Base-by-base conservation (phyloP, 1,284 basidiomycete genomes). In the Rhodotorula mucilaginosa region DNA sequence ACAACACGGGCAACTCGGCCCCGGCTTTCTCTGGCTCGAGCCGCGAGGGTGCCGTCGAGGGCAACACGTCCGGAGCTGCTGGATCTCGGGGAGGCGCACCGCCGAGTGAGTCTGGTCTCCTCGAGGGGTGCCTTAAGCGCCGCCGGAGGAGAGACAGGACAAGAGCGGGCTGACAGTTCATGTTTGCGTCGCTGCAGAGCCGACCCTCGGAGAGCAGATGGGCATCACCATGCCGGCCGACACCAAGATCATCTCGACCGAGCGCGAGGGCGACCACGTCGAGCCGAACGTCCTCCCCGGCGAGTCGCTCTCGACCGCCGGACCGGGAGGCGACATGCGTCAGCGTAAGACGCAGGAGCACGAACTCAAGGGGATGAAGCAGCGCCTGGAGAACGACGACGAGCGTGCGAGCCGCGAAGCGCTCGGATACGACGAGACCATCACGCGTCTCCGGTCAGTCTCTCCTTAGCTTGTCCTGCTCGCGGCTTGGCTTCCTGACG, bases 371-470 rank as follows among this genome's bases (percentile, higher is more conserved):
- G 67, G 67, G 10, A 34, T 68, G 49, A 68, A 69, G 64, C 64
- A 65, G 48, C 58, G 70, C 21, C 67, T 72, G 51, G 70, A 72
- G 67, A 52, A 44, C 48, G 54, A 68, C 67, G 67, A 62, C 31
- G 70, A 72, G 70, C 59, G 64, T 5, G 67, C 23, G 31, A 60
- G 62, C 61, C 47, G 70, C 23, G 70, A 72, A 29, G 64, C 64
- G 12, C 31, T 10, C 5, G 70, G 70, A 16, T 64, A 66, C 51
- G 60, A 65, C 44, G 67, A 72, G 64, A 64, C 67, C n/a, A 65
- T 68, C 64, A n/a, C 47, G 47, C 59, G 59, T 52, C 18, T 19
- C 64, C 29, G 58, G 34, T 26, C 34, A 29, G 44, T 44, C 18
- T 21, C 8, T 58, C 5, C 8, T 29, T 31, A n/a, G 16, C 19